Percentiles rank a stretch among this genome's conserved stretches.
Evolutionary conservation across 306 rosid genomes (phyloP).

Genomic region (Quercus dentata): DNA sequence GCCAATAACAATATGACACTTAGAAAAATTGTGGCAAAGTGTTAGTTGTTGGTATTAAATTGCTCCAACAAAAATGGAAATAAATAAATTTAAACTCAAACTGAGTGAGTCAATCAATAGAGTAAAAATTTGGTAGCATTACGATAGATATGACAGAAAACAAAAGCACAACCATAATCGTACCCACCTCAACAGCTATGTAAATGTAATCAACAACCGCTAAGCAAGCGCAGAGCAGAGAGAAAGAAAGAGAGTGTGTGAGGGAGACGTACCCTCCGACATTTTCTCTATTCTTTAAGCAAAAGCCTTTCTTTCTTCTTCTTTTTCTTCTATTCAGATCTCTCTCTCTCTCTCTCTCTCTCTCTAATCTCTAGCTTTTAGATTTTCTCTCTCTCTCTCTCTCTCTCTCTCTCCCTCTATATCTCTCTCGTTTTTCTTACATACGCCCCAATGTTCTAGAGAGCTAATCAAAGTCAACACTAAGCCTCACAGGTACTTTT

Average conservation of each 20-base stretch:
- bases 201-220: conserved; percentile 13
- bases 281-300: conserved; percentile 80
- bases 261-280: conserved; percentile 76
- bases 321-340: conserved; percentile 34
- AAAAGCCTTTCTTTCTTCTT: conserved; percentile 26
- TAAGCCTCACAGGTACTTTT: conserved; percentile 30
- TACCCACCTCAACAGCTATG: conserved; percentile 9
- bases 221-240: conserved; percentile 11
- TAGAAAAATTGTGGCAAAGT: too few species aligned
- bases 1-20: accelerated
- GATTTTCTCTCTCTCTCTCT: conserved; percentile 14
- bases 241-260: conserved; percentile 4
- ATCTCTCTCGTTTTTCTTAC: conserved; percentile 22
- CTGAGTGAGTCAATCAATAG: too few species aligned
- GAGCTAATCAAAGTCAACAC: not conserved
- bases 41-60: too few species aligned
- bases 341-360: conserved; percentile 28
- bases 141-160: not conserved
- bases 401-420: conserved; percentile 3
- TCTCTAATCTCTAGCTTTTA: not conserved
- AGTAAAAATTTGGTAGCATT: too few species aligned
- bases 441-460: conserved; percentile 29
- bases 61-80: too few species aligned
- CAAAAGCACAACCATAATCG: conserved; percentile 18
- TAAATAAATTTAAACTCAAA: too few species aligned